Evolutionary conservation across 306 rosid species (phyloP).

Genomic region (Mimosa pudica): DNA sequence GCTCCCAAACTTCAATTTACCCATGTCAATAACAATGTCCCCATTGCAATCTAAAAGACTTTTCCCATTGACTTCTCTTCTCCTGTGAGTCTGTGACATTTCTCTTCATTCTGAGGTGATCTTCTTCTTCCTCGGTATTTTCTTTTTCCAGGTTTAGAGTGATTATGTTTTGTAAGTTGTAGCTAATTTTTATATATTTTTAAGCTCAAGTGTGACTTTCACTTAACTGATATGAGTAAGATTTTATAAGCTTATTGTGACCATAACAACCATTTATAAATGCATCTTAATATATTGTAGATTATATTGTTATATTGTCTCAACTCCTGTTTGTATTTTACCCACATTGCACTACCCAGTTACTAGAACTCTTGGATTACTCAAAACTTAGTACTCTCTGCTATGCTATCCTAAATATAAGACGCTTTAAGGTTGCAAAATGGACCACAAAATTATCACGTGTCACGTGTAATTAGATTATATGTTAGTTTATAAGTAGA

Average conservation of each 20-base stretch:
- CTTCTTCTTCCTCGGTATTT: background rate
- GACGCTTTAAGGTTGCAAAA: too few relatives aligned
- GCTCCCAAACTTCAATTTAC: too few relatives aligned
- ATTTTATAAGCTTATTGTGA: background rate
- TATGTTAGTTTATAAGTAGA: too few relatives aligned
- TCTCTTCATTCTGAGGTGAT: background rate
- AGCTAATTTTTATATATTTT: background rate
- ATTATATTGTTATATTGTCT: too few relatives aligned
- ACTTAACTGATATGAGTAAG: background rate
- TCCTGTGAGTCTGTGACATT: background rate
- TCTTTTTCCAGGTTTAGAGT: background rate
- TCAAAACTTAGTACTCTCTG: background rate
- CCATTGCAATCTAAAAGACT: too few relatives aligned
- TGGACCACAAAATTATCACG: too few relatives aligned
- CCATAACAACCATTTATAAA: background rate
- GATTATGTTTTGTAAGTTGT: background rate
- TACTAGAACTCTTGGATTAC: constrained; percentile 15
- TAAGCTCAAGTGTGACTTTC: background rate
- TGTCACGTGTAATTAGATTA: too few relatives aligned
- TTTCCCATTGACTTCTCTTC: background rate
- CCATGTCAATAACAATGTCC: too few relatives aligned
- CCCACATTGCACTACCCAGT: background rate
- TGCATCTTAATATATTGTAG: background rate
- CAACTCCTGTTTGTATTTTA: background rate
- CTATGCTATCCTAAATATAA: too few relatives aligned